Conservation (phyloP, 129 eudicot species). For the Escallonia herrerae region DNA sequence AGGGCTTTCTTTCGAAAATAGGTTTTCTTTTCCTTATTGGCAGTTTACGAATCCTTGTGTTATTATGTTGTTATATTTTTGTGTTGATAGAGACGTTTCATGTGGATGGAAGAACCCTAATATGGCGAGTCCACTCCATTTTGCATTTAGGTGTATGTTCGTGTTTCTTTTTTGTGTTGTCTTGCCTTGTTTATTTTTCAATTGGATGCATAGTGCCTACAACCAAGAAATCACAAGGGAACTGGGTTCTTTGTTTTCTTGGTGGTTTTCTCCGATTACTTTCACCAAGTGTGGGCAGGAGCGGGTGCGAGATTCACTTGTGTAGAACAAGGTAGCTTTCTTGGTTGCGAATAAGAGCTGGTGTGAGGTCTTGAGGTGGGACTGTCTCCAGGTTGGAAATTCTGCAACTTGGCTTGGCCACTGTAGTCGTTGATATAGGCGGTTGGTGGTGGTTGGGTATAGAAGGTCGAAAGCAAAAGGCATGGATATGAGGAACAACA, state of each 20-base stretch:
- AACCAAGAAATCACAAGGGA: background rate
- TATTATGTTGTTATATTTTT: background rate
- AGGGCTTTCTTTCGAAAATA: background rate
- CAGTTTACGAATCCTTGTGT: constrained; percentile 2
- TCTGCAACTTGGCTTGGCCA: too few species aligned
- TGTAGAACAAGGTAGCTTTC: too few species aligned
- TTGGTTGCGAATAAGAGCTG: too few species aligned
- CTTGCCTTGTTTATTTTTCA: background rate
- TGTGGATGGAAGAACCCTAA: background rate
- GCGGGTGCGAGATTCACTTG: background rate
- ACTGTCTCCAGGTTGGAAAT: too few species aligned
- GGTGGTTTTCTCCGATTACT: background rate
- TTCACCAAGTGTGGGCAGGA: background rate
- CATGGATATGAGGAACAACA: too few species aligned
- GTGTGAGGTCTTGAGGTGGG: too few species aligned
- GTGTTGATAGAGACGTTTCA: background rate
- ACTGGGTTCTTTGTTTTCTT: background rate
- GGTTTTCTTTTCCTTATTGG: background rate
- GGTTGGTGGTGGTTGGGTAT: too few species aligned
- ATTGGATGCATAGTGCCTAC: background rate
- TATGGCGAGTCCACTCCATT: background rate
- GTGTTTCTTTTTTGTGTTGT: background rate
- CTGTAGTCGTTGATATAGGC: too few species aligned
- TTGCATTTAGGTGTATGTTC: background rate
- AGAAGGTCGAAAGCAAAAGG: too few species aligned